A percentile compares a stretch with the other conserved stretches of the same genome.
phyloP scores from a whole-genome alignment of 1,284 basidiomycete genomes.

The Ganoderma lingzhi region DNA sequence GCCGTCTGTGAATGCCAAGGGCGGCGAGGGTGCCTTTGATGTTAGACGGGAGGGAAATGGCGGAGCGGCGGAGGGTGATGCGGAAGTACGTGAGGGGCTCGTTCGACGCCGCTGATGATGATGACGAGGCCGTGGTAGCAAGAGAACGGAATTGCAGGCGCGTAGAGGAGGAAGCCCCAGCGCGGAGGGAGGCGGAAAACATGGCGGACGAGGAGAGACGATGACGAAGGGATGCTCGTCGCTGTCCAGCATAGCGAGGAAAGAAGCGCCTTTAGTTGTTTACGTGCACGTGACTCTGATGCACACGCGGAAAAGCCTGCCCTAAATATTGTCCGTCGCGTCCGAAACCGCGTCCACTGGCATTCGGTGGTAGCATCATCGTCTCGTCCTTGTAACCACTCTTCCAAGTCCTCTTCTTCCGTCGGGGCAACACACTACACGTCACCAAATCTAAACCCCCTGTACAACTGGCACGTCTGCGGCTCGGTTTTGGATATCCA shows the following conservation, averaged over 20 bases:
- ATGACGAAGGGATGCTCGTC: conserved; percentile 10
- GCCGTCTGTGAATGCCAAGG: conserved; percentile 80
- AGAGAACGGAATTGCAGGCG: conserved; percentile 20
- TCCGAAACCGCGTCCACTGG: background rate
- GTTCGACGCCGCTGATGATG: conserved; percentile 25
- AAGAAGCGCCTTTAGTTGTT: conserved; percentile 9
- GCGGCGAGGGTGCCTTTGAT: conserved; percentile 78
- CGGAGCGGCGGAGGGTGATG: conserved; percentile 85
- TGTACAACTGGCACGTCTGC: too few relatives aligned
- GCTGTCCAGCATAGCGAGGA: conserved; percentile 10
- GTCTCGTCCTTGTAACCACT: background rate
- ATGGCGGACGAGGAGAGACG: conserved; percentile 25
- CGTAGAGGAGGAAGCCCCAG: conserved; percentile 10
- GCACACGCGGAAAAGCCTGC: conserved; percentile 33
- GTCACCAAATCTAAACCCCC: too few relatives aligned
- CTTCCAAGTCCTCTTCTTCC: background rate
- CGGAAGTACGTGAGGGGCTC: conserved; percentile 76
- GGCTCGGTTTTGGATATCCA: too few relatives aligned
- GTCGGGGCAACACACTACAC: too few relatives aligned
- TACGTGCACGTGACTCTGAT: conserved; percentile 27
- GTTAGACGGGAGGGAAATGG: conserved; percentile 78
- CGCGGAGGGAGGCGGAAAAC: conserved; percentile 23
- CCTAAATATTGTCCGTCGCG: conserved; percentile 36
- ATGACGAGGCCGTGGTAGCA: conserved; percentile 20
- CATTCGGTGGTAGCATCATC: background rate